Base-by-base conservation (phyloP, 768 basidiomycete genomes). In the Chalciporus chontae region DNA sequence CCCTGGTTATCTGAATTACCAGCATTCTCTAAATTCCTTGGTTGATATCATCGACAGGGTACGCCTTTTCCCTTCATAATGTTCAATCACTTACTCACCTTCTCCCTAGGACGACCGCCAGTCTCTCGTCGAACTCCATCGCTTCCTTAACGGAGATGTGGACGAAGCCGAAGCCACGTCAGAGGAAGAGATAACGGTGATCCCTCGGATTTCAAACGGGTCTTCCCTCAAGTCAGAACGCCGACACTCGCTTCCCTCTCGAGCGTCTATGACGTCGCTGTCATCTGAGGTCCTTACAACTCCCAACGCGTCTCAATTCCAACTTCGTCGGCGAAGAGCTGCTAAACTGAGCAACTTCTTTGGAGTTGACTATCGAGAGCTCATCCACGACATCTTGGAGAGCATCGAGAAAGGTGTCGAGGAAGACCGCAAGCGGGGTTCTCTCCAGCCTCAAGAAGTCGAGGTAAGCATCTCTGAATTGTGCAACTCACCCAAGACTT, bases 281-380 rank as follows among this genome's bases (percentile, higher is more conserved):
- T 65, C 75, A 17, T 81, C 84, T 14, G 80, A 83, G 47, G 75
- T 69, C 45, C 31, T 72, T 23, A 40, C 68, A 15, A 57, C 76
- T 17, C 66, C 75, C 21, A 74, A 79, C 53, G 15, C 24, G 14
- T 58, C 62, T 18, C 58, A 36, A 58, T 91, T 92, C 74, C 85
- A 91, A 65, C 65, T 76, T 48, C 83, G 89, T 41, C 74, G 90
- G 46, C 73, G 81, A 37, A 74, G 84, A 50, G 90, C 89, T 5
- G 89, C 90, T 53, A 93, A 93, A 73, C 75, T 93, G 52, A 85
- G 86, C 23, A 77, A 85, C 68, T 92, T 92, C 76, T 93, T 93
- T 69, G 90, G 90, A 19, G 90, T 91, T 37, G 79, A 90, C 64
- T 91, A 93, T 66, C 77, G 81, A 23, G 86, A 87, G 47, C 70